Percentiles rank a stretch among this genome's conserved stretches.
These are phyloP conservation scores for Phalaenopsis aphrodite DNA, from an alignment of 106 monocot genomes.

Conservation along the genomic window DNA sequence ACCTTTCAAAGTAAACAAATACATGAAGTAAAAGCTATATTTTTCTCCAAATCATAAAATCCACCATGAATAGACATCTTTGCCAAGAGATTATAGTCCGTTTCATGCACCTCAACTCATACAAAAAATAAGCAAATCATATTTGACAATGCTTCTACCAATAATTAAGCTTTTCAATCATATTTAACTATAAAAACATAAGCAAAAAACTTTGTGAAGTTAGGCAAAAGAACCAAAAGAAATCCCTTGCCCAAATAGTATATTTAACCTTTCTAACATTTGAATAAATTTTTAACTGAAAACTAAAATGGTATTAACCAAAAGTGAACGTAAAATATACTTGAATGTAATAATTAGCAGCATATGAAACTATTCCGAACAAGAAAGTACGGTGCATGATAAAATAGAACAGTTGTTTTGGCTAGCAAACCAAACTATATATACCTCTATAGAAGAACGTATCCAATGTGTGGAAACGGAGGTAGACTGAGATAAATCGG, in stretches of 20 bases:
- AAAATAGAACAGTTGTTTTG: background rate
- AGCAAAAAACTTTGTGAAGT: background rate
- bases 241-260: background rate
- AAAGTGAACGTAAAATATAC: background rate
- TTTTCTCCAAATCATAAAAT: background rate
- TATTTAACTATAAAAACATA: background rate
- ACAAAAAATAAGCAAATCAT: background rate
- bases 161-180: background rate
- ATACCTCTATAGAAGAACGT: constrained; percentile 80
- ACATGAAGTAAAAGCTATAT: background rate
- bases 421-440: background rate
- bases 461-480: constrained; percentile 89
- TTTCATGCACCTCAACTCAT: background rate
- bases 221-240: background rate
- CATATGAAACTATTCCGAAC: background rate
- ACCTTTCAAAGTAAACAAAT: background rate
- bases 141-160: background rate
- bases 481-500: constrained; percentile 20
- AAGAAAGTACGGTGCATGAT: background rate
- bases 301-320: background rate
- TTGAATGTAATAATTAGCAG: background rate
- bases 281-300: background rate
- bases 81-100: background rate
- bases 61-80: background rate
- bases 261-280: background rate